Percentiles rank a stretch among this genome's conserved stretches.
Evolutionary conservation across 78 protist genomes (phyloP).

Genomic region (Emiliania huxleyi): DNA sequence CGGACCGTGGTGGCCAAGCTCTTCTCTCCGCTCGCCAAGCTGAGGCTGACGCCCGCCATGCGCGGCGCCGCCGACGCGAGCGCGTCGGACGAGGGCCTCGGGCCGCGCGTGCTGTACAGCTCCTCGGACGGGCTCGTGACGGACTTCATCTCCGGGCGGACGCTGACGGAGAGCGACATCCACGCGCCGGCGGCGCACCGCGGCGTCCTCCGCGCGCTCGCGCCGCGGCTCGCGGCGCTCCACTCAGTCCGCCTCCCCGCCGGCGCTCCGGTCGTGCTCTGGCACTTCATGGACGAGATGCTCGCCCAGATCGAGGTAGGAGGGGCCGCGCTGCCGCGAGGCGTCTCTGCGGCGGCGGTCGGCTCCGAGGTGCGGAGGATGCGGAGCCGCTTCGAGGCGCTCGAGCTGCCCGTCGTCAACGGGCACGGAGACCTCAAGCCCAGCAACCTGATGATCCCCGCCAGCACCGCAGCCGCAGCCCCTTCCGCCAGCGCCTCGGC

Average conservation of each 20-base stretch:
- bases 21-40: not conserved
- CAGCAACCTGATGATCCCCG: not conserved
- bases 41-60: not conserved
- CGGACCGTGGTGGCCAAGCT: not conserved
- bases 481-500: too few species aligned
- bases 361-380: not conserved
- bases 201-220: not conserved
- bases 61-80: not conserved
- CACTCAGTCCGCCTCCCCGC: not conserved
- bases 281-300: not conserved
- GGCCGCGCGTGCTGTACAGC: not conserved
- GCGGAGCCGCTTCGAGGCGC: not conserved
- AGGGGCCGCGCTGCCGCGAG: not conserved
- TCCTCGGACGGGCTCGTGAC: not conserved
- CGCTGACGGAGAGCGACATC: not conserved
- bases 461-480: too few species aligned
- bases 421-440: constrained; percentile 10
- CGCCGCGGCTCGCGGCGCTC: not conserved
- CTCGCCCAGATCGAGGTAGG: not conserved
- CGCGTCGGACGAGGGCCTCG: not conserved
- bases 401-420: not conserved
- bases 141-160: not conserved
- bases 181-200: not conserved
- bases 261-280: not conserved
- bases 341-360: not conserved